Evolutionary conservation across 257 asterid species (phyloP).

Genomic region (Solanum paucissectum): DNA sequence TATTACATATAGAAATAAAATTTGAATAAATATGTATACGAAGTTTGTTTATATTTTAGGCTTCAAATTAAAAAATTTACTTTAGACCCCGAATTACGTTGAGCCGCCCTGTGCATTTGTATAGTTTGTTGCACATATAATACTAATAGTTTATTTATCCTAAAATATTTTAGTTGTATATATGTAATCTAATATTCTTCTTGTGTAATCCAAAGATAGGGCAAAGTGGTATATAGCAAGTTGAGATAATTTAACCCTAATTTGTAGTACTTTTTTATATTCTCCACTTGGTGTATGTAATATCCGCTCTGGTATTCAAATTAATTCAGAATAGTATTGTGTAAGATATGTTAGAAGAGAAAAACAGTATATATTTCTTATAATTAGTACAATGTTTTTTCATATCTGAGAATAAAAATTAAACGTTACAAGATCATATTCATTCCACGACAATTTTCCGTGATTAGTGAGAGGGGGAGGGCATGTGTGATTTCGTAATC

Average conservation of each 20-base stretch:
- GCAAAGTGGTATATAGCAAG: not conserved
- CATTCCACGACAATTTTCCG: rapidly evolving
- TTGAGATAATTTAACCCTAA: slow-evolving; percentile 18
- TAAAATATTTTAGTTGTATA: not conserved
- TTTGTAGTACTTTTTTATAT: not conserved
- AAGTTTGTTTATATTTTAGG: no score
- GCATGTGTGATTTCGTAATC: slow-evolving; percentile 42
- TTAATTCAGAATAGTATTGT: not conserved
- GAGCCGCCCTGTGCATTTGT: not conserved
- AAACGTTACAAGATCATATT: not conserved
- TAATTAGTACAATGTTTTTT: not conserved
- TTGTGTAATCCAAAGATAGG: not conserved
- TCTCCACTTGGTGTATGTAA: not conserved
- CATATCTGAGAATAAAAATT: rapidly evolving
- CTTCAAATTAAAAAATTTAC: no score
- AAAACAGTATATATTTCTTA: no score
- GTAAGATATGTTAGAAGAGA: not conserved
- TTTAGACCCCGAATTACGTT: no score
- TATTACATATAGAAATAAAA: no score
- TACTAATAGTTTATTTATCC: not conserved
- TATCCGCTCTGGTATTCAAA: rapidly evolving
- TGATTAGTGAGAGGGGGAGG: not conserved
- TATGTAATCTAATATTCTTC: not conserved
- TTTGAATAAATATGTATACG: no score
- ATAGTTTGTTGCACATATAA: not conserved